Conservation (phyloP, 1,284 basidiomycete species). For the Cryptococcus sp. region DNA sequence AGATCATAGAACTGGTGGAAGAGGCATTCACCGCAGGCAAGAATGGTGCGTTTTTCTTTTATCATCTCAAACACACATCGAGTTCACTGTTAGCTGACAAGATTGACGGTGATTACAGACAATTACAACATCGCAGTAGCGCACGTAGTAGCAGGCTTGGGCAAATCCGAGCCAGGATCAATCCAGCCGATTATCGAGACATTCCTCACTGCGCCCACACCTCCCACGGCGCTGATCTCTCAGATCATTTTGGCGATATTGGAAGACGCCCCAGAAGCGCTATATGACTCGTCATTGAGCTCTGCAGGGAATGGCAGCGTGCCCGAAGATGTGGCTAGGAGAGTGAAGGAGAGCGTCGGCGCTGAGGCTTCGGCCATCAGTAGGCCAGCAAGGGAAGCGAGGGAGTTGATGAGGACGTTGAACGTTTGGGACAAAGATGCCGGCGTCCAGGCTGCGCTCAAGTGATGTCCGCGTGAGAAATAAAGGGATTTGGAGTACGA, state of each 20-base stretch:
- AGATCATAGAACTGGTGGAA: conserved; percentile 71
- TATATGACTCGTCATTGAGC: conserved; percentile 55
- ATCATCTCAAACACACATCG: neutral
- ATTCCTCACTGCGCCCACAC: conserved; percentile 43
- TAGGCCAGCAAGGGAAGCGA: conserved; percentile 79
- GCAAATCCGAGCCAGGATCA: conserved; percentile 63
- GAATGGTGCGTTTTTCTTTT: conserved; percentile 61
- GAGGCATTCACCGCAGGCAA: conserved; percentile 76
- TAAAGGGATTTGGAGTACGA: neutral
- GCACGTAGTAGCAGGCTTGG: conserved; percentile 67
- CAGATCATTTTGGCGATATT: conserved; percentile 69
- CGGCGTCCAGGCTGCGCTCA: conserved; percentile 39
- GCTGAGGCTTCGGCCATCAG: conserved; percentile 59
- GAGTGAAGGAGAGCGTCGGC: conserved; percentile 67
- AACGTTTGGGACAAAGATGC: conserved; percentile 34
- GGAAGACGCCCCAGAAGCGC: conserved; percentile 60
- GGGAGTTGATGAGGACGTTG: conserved; percentile 66
- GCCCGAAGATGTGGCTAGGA: conserved; percentile 65
- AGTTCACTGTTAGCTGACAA: neutral
- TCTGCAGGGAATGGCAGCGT: conserved; percentile 58
- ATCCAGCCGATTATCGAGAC: conserved; percentile 69
- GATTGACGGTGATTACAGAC: conserved; percentile 57
- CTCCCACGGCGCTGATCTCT: conserved; percentile 57
- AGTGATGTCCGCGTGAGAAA: conserved; percentile 4
- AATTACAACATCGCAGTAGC: conserved; percentile 72